Conservation (phyloP, 805 yeast species). For the Vanderwaltozyma tropicalis region DNA sequence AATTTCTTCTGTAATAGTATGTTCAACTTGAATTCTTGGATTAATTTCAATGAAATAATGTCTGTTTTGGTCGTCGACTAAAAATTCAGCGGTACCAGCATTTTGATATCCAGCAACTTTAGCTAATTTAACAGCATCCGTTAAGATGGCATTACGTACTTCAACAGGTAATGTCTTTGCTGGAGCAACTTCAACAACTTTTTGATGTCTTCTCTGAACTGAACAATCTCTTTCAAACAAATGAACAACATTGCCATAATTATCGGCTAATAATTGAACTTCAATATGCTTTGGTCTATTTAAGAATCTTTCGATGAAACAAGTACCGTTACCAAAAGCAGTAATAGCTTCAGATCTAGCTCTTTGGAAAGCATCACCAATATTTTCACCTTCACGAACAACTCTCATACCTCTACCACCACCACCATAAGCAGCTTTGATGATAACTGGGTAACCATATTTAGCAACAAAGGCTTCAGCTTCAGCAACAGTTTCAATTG, state of each 20-base stretch:
- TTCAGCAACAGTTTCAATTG: slow-evolving; percentile 67
- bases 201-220: slow-evolving; percentile 96
- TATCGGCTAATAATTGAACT: slow-evolving; percentile 87
- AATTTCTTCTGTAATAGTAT: slow-evolving; percentile 94
- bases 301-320: slow-evolving; percentile 88
- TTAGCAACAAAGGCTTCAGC: slow-evolving; percentile 67
- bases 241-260: slow-evolving; percentile 87
- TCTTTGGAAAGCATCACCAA: slow-evolving; percentile 80
- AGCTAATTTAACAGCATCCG: slow-evolving; percentile 89
- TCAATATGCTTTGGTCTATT: slow-evolving; percentile 94
- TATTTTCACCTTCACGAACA: slow-evolving; percentile 86
- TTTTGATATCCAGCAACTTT: slow-evolving; percentile 77
- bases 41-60: slow-evolving; percentile 95
- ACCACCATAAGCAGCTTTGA: slow-evolving; percentile 97
- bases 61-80: slow-evolving; percentile 83
- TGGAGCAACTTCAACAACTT: slow-evolving; percentile 96
- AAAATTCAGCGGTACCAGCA: slow-evolving; percentile 96
- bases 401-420: slow-evolving; percentile 99
- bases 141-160: slow-evolving; percentile 81
- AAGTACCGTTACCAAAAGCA: slow-evolving; percentile 96
- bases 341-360: slow-evolving; percentile 89
- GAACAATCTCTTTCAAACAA: slow-evolving; percentile 95
- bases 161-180: slow-evolving; percentile 74
- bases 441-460: slow-evolving; percentile 89
- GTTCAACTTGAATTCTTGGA: slow-evolving; percentile 96